Evolutionary conservation across 805 yeast species (phyloP).

Genomic region (Brettanomyces naardenensis): DNA sequence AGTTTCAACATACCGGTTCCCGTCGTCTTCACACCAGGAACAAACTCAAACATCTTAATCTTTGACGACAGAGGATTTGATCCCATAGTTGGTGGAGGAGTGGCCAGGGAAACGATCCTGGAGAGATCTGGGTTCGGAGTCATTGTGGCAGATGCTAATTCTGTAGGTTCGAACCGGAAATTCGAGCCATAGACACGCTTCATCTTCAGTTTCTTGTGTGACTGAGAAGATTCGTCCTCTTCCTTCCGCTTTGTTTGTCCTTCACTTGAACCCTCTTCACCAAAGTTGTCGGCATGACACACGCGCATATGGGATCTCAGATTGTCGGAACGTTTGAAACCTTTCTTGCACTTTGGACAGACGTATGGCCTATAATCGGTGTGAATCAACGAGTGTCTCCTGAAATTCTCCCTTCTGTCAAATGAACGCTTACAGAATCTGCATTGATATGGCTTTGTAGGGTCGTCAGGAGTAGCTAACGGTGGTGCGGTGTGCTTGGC

Average conservation of each 20-base stretch:
- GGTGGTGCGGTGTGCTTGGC: conserved; percentile 5
- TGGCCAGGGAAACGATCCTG: not conserved
- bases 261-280: not conserved
- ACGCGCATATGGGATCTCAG: conserved; percentile 20
- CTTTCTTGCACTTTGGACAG: conserved; percentile 20
- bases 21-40: not conserved
- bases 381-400: conserved; percentile 21
- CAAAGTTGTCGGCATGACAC: conserved; percentile 13
- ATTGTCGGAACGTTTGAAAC: conserved; percentile 23
- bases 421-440: conserved; percentile 19
- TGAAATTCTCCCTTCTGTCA: conserved; percentile 20
- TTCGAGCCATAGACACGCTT: not conserved
- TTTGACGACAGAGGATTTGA: not conserved
- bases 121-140: not conserved
- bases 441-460: conserved; percentile 11
- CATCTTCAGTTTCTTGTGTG: conserved; percentile 2
- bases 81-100: not conserved
- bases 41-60: conserved; percentile 1
- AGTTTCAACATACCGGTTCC: not conserved
- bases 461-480: conserved; percentile 2
- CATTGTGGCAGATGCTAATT: not conserved
- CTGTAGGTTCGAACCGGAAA: not conserved
- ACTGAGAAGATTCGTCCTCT: not conserved
- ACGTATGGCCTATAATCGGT: conserved; percentile 20
- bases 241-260: not conserved